phyloP scores from a whole-genome alignment of 768 basidiomycete species.

The Xanthoconium purpureum region DNA sequence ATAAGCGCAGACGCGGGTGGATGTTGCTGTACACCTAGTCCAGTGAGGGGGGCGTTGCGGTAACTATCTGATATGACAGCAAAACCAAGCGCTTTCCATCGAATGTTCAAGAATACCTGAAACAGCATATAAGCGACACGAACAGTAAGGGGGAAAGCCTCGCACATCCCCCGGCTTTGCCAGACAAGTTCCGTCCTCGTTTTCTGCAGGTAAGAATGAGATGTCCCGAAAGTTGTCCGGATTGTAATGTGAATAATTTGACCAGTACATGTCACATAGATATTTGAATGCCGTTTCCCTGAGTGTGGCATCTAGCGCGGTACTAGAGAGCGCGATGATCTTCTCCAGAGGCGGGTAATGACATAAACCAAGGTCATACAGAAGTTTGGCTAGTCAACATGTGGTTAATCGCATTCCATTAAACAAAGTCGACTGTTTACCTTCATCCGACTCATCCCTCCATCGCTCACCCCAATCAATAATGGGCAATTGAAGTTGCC shows the following conservation, averaged over 20 bases:
- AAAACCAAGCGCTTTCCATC: constrained; percentile 67
- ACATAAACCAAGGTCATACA: too few relatives aligned
- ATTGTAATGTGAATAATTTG: too few relatives aligned
- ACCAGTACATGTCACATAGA: too few relatives aligned
- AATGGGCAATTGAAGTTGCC: constrained; percentile 68
- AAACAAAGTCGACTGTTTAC: constrained; percentile 27
- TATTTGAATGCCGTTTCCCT: too few relatives aligned
- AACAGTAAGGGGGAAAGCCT: neutral
- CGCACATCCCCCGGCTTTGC: neutral
- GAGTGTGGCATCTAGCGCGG: too few relatives aligned
- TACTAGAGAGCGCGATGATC: too few relatives aligned
- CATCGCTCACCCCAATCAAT: constrained; percentile 87
- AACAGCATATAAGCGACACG: constrained; percentile 18
- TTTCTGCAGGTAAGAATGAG: too few relatives aligned
- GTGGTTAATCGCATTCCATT: neutral
- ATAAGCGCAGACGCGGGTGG: constrained; percentile 61
- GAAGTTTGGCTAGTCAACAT: neutral
- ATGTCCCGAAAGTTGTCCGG: too few relatives aligned
- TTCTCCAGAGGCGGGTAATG: too few relatives aligned
- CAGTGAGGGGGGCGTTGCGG: constrained; percentile 46
- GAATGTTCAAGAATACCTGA: constrained; percentile 5
- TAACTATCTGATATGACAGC: constrained; percentile 53
- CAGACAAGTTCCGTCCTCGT: neutral
- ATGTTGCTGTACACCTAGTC: constrained; percentile 63
- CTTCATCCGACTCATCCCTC: constrained; percentile 26